Evolutionary conservation across 192 early-diverging fungal genomes (phyloP).

Genomic region (Nowakowskiella sp.): DNA sequence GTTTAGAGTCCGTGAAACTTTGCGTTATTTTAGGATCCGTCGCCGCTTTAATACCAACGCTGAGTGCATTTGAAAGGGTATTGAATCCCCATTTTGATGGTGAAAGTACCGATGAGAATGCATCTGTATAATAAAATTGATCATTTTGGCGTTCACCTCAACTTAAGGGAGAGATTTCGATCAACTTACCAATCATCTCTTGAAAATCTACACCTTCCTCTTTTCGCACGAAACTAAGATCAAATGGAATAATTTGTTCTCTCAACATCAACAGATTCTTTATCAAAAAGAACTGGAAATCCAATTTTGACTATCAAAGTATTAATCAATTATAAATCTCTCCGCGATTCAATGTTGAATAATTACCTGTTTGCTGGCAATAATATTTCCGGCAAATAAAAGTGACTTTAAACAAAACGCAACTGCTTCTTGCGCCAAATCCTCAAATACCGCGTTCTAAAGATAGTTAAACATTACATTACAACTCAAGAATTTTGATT

Average conservation of each 20-base stretch:
- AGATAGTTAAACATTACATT: neutral
- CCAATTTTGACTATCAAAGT: constrained; percentile 41
- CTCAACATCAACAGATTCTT: constrained; percentile 79
- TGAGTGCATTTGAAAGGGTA: constrained; percentile 13
- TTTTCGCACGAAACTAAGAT: constrained; percentile 63
- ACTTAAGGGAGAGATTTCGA: constrained; percentile 15
- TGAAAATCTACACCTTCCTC: constrained; percentile 64
- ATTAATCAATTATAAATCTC: neutral
- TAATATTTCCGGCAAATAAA: constrained; percentile 34
- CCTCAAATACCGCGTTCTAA: constrained; percentile 69
- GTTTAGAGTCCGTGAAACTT: constrained; percentile 32
- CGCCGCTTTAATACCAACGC: constrained; percentile 20
- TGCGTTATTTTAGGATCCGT: constrained; percentile 18
- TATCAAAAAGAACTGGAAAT: constrained; percentile 75
- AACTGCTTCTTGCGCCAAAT: constrained; percentile 77
- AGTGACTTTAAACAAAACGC: constrained; percentile 58
- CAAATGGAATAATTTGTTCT: constrained; percentile 72
- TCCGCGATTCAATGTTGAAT: neutral
- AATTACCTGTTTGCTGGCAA: constrained; percentile 42
- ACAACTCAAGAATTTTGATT: constrained; percentile 6
- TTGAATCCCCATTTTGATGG: constrained; percentile 19
- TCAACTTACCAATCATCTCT: constrained; percentile 42
- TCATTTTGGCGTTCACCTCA: constrained; percentile 2
- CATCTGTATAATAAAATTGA: constrained; percentile 14
- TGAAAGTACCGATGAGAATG: constrained; percentile 12